phyloP scores from a whole-genome alignment of 169 alveolate genomes.

The Perkinsus olseni region DNA sequence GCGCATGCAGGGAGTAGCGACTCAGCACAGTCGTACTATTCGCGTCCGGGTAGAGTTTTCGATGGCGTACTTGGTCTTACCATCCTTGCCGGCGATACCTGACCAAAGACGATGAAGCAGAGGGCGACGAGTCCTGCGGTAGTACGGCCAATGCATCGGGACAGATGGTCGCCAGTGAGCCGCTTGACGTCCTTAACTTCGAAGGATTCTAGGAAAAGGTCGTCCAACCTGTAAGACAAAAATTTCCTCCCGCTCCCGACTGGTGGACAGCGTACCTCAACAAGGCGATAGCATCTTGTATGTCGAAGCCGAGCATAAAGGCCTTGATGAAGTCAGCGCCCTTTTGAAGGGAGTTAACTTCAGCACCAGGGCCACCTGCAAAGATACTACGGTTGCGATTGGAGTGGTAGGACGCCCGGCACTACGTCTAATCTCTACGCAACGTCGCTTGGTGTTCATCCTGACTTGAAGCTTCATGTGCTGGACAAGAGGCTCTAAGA shows the following conservation, averaged over 20 bases:
- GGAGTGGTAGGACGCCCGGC: background rate
- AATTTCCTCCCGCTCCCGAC: background rate
- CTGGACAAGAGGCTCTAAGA: slow-evolving; percentile 83
- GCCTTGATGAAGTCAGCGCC: slow-evolving; percentile 69
- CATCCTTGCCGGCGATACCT: slow-evolving; percentile 96
- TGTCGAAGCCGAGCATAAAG: slow-evolving; percentile 95
- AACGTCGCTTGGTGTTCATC: slow-evolving; percentile 80
- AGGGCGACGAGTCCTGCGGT: background rate
- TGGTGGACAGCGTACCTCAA: slow-evolving; percentile 34
- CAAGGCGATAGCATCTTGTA: slow-evolving; percentile 96
- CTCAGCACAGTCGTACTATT: slow-evolving; percentile 68
- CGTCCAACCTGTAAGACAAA: slow-evolving; percentile 74
- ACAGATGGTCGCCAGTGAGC: slow-evolving; percentile 92
- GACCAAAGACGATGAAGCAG: background rate
- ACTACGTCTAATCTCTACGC: slow-evolving; percentile 68
- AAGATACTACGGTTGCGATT: background rate
- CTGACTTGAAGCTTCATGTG: slow-evolving; percentile 88
- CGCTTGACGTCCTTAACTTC: slow-evolving; percentile 96
- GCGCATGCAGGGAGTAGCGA: background rate
- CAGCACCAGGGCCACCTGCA: slow-evolving; percentile 5
- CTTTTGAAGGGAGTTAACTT: slow-evolving; percentile 26
- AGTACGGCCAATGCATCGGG: slow-evolving; percentile 91
- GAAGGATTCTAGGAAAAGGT: slow-evolving; percentile 91
- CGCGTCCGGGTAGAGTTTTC: slow-evolving; percentile 99
- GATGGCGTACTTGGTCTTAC: slow-evolving; percentile 96